phyloP scores from a whole-genome alignment of 2,329 filamentous ascomycete species.

The Plectosphaerella sp. region DNA sequence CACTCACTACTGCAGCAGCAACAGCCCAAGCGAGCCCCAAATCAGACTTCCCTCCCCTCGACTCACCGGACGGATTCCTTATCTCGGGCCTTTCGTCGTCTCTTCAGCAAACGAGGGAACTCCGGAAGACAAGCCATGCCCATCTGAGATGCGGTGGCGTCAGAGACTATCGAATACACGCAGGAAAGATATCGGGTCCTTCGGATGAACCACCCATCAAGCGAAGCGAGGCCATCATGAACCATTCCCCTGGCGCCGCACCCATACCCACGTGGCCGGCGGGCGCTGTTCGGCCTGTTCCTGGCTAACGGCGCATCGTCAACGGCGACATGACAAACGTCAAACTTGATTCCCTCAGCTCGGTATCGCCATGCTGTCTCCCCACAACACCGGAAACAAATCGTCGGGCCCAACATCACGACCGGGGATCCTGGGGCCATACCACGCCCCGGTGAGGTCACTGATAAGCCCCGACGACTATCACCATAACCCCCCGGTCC shows the following conservation, averaged over 20 bases:
- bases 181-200: not conserved
- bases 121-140: not conserved
- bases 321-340: too few species aligned
- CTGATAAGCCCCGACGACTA: not conserved
- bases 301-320: not conserved
- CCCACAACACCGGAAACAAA: too few species aligned
- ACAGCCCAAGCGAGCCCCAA: too few species aligned
- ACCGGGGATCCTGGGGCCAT: too few species aligned
- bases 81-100: not conserved
- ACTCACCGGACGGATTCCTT: not conserved
- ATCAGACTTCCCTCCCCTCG: not conserved
- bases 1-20: too few species aligned
- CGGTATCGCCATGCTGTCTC: too few species aligned
- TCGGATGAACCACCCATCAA: not conserved
- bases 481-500: not conserved
- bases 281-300: not conserved
- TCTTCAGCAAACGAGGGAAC: not conserved
- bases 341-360: too few species aligned
- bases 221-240: not conserved
- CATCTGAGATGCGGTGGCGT: too few species aligned
- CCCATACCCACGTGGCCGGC: not conserved
- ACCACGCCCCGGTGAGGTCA: not conserved
- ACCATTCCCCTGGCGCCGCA: not conserved
- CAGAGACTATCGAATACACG: not conserved
- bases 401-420: not conserved